Conservation (phyloP, 1,284 basidiomycete genomes). For the Irpex lacteus region DNA sequence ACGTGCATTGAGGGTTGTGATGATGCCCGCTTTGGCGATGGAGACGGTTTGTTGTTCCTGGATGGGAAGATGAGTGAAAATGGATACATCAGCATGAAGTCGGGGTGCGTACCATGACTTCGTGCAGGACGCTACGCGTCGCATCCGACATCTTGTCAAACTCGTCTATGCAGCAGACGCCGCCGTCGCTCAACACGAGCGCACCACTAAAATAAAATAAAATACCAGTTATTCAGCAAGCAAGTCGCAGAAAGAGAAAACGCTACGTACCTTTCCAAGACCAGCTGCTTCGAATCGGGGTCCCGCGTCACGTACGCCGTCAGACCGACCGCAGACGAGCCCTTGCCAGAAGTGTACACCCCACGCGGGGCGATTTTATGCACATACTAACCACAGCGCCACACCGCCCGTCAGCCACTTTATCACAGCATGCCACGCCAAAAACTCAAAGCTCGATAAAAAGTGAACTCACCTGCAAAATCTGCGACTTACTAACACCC, state of each 20-base stretch:
- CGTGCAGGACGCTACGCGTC: conserved; percentile 94
- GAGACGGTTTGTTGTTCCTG: conserved; percentile 99
- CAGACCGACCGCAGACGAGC: conserved; percentile 96
- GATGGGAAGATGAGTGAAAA: background rate
- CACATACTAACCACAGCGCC: conserved; percentile 92
- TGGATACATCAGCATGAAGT: background rate
- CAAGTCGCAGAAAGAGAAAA: no score
- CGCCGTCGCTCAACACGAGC: conserved; percentile 94
- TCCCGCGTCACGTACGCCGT: conserved; percentile 98
- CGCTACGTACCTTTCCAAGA: conserved; percentile 97
- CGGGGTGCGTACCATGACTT: conserved; percentile 84
- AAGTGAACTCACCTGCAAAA: conserved; percentile 66
- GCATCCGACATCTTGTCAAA: conserved; percentile 99
- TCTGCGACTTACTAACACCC: conserved; percentile 96
- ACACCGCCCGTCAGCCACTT: background rate
- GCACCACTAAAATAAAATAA: conserved; percentile 67
- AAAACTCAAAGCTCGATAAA: background rate
- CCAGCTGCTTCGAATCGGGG: conserved; percentile 96
- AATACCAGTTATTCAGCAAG: background rate
- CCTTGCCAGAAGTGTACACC: conserved; percentile 96
- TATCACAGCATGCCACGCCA: no score
- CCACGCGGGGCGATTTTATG: conserved; percentile 98
- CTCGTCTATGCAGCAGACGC: conserved; percentile 99
- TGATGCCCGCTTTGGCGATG: conserved; percentile 99
- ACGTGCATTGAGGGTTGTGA: conserved; percentile 95